Base-by-base conservation (phyloP, 257 asterid species). In the Rubia yunnanensis region DNA sequence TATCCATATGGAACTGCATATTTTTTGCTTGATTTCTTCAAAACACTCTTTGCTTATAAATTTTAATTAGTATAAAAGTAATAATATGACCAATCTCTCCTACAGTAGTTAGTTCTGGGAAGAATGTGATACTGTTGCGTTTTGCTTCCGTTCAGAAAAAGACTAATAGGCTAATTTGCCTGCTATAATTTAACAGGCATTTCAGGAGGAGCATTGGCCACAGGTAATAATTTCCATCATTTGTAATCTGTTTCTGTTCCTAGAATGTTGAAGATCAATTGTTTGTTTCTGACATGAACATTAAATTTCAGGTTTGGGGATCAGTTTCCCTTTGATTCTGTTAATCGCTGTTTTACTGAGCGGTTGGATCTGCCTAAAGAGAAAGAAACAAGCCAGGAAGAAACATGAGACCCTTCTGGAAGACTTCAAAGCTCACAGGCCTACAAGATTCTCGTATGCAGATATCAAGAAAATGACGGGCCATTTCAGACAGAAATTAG, bases 401-500 rank as follows among this genome's bases (percentile, higher is more conserved):
- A 73, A 78, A 70, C 69, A 83, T 18, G 78, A 63, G 13, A 83
- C 71, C 27, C 83, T 86, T 63, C 61, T 88, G 55, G 90, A 83
- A 69, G 88, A 89, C 50, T 87, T 86, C 35, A 85, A 79, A 76
- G 91, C 83, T 61, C 81, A 80, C 13, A 79, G 84, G 70, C 94
- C 89, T 13, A 30, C 86, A 32, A 80, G 88, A 67, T 86, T 80
- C 79, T 75, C 69, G 39, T 86, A 82, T 66, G 74, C 89, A 20
- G 90, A 88, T 58, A 58, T 88, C 2, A 86, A 86, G 66, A 77
- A 74, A 62, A 81, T 84, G 11, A 82, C 96, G 1, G 75, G 74
- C 28, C 73, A 74, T 10, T 86, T 89, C 63, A 83, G 71, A 76
- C 49, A 69, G 23, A 80, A 74, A 59, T 24, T 86, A 15, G 96